Base-by-base conservation (phyloP, 2,329 filamentous ascomycete species). In the Botryotinia globosa region DNA sequence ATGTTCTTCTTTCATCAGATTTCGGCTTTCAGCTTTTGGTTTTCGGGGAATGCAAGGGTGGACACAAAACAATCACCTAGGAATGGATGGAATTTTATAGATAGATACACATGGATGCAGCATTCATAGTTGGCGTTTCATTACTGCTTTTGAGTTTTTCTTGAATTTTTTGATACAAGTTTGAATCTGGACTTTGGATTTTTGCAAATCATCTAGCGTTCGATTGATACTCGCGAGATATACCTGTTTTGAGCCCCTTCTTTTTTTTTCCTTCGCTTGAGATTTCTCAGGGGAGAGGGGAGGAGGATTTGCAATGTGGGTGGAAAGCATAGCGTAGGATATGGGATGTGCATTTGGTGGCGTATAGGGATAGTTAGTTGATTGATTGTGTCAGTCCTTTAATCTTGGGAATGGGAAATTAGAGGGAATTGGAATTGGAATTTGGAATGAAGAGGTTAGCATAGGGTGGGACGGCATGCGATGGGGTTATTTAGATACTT, bases 11-110 rank as follows among this genome's bases (percentile, higher is more conserved):
- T 66, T 51, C 16, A 34, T 39, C 32, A 39, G 8, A 39, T 67
- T 67, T 56, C 34, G 42, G 64, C 34, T 39, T 29, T 56, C 14
- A 16, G n/a, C 14, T 56, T 56, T 29, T 29, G 51, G n/a, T 4
- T 32, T 67, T 42, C 48, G 9, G 22, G 25, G 64, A 54, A 39
- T 39, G 64, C 29, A 34, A 48, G 42, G 44, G 29, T 29, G 48
- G 64, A 54, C 42, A 42, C 25, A 29, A 67, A 39, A 18, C 25
- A 20, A 67, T 22, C 9, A 32, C 45, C 18, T 22, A 65, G 42
- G 64, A 42, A 66, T 39, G 66, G 59, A 63, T 61, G 65, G 42
- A 70, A 37, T 54, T 45, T 62, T 58, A 72, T 72, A 72, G 54
- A 73, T n/a, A 51, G 54, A 48, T 69, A 67, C 64, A 62, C 42